Conservation (phyloP, 371 early-diverging fungal species). For the Batrachochytrium dendrobatidis region DNA sequence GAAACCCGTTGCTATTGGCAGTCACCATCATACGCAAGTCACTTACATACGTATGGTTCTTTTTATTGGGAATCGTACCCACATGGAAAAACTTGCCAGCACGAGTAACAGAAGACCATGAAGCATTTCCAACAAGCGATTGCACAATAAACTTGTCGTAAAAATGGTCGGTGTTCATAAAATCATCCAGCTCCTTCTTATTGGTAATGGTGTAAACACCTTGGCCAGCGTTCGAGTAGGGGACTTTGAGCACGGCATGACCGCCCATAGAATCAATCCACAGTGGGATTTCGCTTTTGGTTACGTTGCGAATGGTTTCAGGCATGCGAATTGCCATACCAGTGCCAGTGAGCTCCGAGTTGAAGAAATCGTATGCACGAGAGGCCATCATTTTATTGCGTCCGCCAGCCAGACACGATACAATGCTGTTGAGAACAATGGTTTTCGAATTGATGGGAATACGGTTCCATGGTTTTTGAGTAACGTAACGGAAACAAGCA, state of each 20-base stretch:
- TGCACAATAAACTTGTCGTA: conserved; percentile 95
- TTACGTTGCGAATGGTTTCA: conserved; percentile 84
- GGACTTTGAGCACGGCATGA: conserved; percentile 87
- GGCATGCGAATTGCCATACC: conserved; percentile 80
- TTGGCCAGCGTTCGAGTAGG: conserved; percentile 90
- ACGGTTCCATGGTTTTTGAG: conserved; percentile 89
- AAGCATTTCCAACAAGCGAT: conserved; percentile 85
- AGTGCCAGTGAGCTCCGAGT: conserved; percentile 61
- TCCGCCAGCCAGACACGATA: conserved; percentile 87
- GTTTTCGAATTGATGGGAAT: conserved; percentile 79
- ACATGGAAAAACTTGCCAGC: conserved; percentile 84
- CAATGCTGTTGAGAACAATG: conserved; percentile 76
- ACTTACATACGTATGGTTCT: conserved; percentile 75
- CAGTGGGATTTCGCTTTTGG: conserved; percentile 76
- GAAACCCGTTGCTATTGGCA: conserved; percentile 69
- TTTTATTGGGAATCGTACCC: conserved; percentile 87
- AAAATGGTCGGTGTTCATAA: conserved; percentile 74
- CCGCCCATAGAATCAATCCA: conserved; percentile 85
- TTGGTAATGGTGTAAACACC: conserved; percentile 91
- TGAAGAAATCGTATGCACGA: conserved; percentile 86
- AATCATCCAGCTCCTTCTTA: conserved; percentile 61
- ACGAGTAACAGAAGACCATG: conserved; percentile 77
- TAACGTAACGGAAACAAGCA: conserved; percentile 87
- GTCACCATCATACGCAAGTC: conserved; percentile 90
- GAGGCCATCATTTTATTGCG: conserved; percentile 94